Evolutionary conservation across 495 filamentous ascomycete species (phyloP), one percentile per base, ranked within the genome.

Genomic region (Aspergillus leporis): DNA sequence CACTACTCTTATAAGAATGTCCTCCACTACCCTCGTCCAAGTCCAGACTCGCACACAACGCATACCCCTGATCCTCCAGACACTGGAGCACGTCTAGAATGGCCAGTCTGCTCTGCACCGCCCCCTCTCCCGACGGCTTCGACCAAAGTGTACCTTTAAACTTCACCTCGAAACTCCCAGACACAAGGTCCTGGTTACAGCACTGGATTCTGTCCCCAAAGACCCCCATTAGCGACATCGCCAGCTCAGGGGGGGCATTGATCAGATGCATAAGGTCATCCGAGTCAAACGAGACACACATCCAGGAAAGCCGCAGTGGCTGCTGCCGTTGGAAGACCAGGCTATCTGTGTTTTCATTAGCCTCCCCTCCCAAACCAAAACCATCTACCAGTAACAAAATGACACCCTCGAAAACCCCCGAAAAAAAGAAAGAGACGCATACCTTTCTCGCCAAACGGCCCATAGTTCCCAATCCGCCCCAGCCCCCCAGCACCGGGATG

Each of bases 251-350:
- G 4, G 57, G 53, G 5, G 53, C 58, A 12, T 60, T 57, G 22
- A 64, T 57, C 10, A 64, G 50, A 32, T 64, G 61, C 2, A 60
- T 49, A 1, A 60, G 54, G 22, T 60, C 57, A n/a, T 28, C 28
- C 2, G 56, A 54, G 41, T 64, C 61, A 51, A 54, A 64, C 7
- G 61, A 64, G 31, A 64, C 30, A 25, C 61, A 59, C 13, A 63
- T 43, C 61, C 61, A 59, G 1, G 51, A 55, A 34, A 34, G 32
- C 1, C 49, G n/a, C 12, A 31, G 16, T 18, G 55, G 55, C 9
- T 45, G 10, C n/a, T 47, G 46, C 1, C 38, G 55, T 4, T 58
- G 50, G 41, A 62, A 54, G 5, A 62, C 38, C 9, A 62, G 6
- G n/a, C 47, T 51, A 53, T 54, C 60, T 62, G 28, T 6, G n/a